Evolutionary conservation across 2,329 filamentous ascomycete genomes (phyloP).

Genomic region (Colletotrichum australisinense): DNA sequence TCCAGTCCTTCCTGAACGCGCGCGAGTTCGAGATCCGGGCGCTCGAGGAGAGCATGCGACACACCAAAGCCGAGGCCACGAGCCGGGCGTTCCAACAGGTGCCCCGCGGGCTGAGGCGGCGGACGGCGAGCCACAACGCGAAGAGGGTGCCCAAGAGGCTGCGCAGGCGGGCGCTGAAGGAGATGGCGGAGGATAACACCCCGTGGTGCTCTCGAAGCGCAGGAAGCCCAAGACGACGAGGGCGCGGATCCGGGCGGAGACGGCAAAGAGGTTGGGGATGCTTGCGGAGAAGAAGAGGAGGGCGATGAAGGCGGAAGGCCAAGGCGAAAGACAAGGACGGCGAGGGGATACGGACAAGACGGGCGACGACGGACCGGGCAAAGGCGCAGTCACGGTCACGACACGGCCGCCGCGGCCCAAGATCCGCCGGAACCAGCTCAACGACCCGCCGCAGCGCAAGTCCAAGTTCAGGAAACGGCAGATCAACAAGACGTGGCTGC

Average conservation of each 20-base stretch:
- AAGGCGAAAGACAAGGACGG: slow-evolving; percentile 46
- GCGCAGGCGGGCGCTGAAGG: slow-evolving; percentile 72
- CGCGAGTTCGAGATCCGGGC: slow-evolving; percentile 91
- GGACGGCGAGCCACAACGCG: slow-evolving; percentile 95
- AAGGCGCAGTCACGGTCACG: slow-evolving; percentile 47
- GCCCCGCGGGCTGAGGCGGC: slow-evolving; percentile 82
- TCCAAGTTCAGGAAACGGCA: slow-evolving; percentile 88
- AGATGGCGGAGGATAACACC: slow-evolving; percentile 93
- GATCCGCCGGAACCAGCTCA: slow-evolving; percentile 76
- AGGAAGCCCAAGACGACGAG: slow-evolving; percentile 70
- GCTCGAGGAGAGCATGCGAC: slow-evolving; percentile 83
- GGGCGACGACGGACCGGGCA: slow-evolving; percentile 22
- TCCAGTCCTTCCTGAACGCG: slow-evolving; percentile 85
- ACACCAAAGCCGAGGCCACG: slow-evolving; percentile 70
- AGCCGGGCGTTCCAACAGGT: slow-evolving; percentile 91
- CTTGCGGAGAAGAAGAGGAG: slow-evolving; percentile 67
- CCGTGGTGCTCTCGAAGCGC: slow-evolving; percentile 75
- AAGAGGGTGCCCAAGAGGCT: slow-evolving; percentile 87
- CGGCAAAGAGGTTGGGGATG: slow-evolving; percentile 75
- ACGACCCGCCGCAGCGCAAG: slow-evolving; percentile 65
- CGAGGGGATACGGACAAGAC: slow-evolving; percentile 32
- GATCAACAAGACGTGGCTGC: slow-evolving; percentile 90
- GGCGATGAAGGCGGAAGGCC: slow-evolving; percentile 49
- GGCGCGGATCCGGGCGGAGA: slow-evolving; percentile 77
- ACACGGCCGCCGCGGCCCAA: slow-evolving; percentile 67